Evolutionary conservation across 2,329 filamentous ascomycete species (phyloP).

Genomic region (Colletotrichum melonis): DNA sequence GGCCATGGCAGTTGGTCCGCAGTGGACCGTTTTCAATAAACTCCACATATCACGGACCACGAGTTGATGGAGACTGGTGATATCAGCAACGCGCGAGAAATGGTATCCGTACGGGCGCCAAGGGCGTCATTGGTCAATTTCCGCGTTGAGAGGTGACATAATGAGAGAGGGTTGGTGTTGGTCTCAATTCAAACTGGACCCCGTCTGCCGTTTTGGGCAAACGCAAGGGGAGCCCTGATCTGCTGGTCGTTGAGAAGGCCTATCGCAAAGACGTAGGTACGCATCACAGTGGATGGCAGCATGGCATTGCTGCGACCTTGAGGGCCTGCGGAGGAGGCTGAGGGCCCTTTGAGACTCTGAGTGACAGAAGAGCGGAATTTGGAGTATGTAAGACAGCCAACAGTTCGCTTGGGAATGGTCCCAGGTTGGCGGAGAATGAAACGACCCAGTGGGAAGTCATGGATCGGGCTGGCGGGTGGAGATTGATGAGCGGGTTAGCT

Average conservation of each 20-base stretch:
- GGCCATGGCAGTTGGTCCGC: neutral
- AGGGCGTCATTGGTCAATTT: conserved; percentile 30
- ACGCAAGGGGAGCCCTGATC: neutral
- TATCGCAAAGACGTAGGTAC: neutral
- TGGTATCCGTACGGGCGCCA: neutral
- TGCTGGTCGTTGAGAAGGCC: neutral
- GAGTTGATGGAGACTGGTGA: conserved; percentile 3
- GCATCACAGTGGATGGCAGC: conserved; percentile 3
- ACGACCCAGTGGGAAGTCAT: conserved; percentile 18
- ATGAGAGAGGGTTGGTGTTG: conserved; percentile 13
- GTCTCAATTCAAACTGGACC: conserved; percentile 11
- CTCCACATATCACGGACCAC: conserved; percentile 25
- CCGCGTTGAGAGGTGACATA: conserved; percentile 5
- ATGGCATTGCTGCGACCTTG: conserved; percentile 20
- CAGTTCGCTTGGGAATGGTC: neutral
- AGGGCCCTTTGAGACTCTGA: conserved; percentile 7
- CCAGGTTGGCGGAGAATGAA: conserved; percentile 26
- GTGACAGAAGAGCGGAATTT: conserved; percentile 14
- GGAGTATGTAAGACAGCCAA: neutral
- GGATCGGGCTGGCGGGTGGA: conserved; percentile 20
- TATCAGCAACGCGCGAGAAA: conserved; percentile 5
- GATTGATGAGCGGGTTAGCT: conserved; percentile 6
- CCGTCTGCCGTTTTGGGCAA: neutral
- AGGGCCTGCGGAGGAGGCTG: conserved; percentile 23
- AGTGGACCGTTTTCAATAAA: conserved; percentile 18